A percentile compares a stretch with the other conserved stretches of the same genome.
Evolutionary conservation across 2,329 filamentous ascomycete genomes (phyloP).

Genomic region (Pestalotiopsis sp.): DNA sequence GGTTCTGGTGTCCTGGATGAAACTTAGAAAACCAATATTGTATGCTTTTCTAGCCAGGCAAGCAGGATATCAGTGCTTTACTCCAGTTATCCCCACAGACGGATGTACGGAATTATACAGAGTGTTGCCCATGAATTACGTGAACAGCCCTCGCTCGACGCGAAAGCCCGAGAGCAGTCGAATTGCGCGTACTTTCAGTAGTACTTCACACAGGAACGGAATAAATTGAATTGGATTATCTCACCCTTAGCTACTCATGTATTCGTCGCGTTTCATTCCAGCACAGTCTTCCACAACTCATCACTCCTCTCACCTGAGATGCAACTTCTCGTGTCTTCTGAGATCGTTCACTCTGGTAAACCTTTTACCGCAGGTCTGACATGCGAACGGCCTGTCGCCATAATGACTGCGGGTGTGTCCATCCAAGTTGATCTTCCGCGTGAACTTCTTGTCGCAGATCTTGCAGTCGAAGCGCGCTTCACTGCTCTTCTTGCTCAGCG

Average conservation of each 20-base stretch:
- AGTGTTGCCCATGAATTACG: too few relatives aligned
- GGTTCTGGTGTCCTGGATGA: neutral
- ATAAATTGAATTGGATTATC: too few relatives aligned
- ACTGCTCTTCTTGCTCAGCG: slow-evolving; percentile 5
- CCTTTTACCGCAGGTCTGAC: slow-evolving; percentile 4
- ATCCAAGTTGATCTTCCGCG: slow-evolving; percentile 8
- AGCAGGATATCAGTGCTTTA: neutral
- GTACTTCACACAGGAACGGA: too few relatives aligned
- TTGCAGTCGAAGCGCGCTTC: slow-evolving; percentile 2
- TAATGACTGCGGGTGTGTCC: slow-evolving; percentile 9
- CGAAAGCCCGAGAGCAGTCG: too few relatives aligned
- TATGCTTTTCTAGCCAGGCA: neutral
- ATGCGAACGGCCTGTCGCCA: slow-evolving; percentile 4
- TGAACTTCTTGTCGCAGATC: slow-evolving; percentile 9
- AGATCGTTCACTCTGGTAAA: slow-evolving; percentile 14
- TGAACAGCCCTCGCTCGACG: too few relatives aligned
- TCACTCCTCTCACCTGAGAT: neutral
- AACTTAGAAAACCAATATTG: neutral
- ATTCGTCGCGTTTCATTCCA: neutral
- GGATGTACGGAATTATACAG: too few relatives aligned
- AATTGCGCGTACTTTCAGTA: too few relatives aligned
- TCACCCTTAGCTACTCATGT: too few relatives aligned
- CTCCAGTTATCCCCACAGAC: too few relatives aligned
- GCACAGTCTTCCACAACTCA: neutral
- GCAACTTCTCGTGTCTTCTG: slow-evolving; percentile 12